Base-by-base conservation (phyloP, 2,329 filamentous ascomycete genomes). In the Xylogone sp. region DNA sequence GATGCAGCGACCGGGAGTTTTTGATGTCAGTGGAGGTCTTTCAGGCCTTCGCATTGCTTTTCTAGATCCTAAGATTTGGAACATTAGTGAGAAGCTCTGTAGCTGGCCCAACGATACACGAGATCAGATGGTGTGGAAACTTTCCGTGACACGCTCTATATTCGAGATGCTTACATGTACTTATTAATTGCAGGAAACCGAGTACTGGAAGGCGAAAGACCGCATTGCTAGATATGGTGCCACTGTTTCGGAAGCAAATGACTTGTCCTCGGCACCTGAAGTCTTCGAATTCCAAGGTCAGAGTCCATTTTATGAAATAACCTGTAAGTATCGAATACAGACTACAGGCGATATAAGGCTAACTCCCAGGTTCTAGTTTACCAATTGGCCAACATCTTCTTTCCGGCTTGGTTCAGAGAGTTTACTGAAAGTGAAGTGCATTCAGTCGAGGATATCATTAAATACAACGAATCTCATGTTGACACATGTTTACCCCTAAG, bases 401-500 rank as follows among this genome's bases (percentile, higher is more conserved):
- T 31, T 31, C 27, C 27, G 27, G 27, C 27, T 13, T 31, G 27
- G 27, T 31, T 31, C 27, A 31, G 27, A 31, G 27, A 31, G 27
- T 50, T 61, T 42, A 53, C 59, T 21, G 48, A 57, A n/a, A 16
- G 53, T 3, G 27, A 45, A 9, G 44, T 63, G 7, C 48, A 34
- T 20, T 56, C 45, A 8, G 50, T 60, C 6, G 45, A 46, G 13
- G 59, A 62, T 39, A 43, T 63, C n/a, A 46, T 65, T 21, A 51
- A 53, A 22, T 63, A 57, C 55, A 63, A 62, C n/a, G 45, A 57
- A 13, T 53, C 58, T 16, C 48, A 63, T 45, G 54, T 52, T 6
- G 51, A 45, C 7, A 22, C 51, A 16, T 31, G 27, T 31, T 13
- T 31, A 31, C 27, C 27, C 27, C 27, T 13, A 31, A 31, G 27